Percentiles rank a stretch among this genome's conserved stretches.
Evolutionary conservation across 1,284 basidiomycete species (phyloP).

Genomic region (Ganoderma lucidum): DNA sequence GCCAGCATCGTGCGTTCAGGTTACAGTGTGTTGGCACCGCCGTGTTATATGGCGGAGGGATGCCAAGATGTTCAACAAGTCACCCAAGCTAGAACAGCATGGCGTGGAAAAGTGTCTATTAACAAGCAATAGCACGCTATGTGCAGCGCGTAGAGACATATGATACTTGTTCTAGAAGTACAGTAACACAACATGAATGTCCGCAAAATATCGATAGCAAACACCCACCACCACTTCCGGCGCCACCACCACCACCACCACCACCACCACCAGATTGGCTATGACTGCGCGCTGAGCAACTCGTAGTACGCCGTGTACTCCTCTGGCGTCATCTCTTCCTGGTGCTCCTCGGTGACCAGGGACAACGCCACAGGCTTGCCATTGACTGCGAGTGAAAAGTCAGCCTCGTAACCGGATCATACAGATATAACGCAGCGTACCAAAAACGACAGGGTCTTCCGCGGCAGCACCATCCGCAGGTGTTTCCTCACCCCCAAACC

Average conservation of each 20-base stretch:
- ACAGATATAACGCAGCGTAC: conserved; percentile 48
- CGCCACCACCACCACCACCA: background rate
- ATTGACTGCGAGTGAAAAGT: conserved; percentile 57
- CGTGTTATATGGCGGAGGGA: background rate
- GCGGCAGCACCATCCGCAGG: conserved; percentile 25
- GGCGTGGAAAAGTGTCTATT: background rate
- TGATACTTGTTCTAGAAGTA: conserved; percentile 15
- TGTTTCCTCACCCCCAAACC: conserved; percentile 31
- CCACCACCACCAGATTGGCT: no score
- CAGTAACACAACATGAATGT: background rate
- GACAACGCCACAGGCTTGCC: conserved; percentile 74
- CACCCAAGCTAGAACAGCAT: background rate
- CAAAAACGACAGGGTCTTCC: conserved; percentile 70
- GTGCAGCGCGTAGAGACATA: background rate
- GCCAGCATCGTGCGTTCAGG: no score
- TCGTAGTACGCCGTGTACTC: conserved; percentile 85
- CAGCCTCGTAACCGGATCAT: conserved; percentile 2
- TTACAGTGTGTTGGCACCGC: background rate
- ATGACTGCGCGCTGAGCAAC: conserved; percentile 43
- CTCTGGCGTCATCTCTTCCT: conserved; percentile 85
- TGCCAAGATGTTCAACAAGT: background rate
- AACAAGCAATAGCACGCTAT: background rate
- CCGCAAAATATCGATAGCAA: background rate
- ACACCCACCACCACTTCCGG: background rate
- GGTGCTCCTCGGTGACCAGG: conserved; percentile 82